These are phyloP conservation scores for Apiospora aurea DNA, from an alignment of 2,329 filamentous ascomycete genomes.

Conservation along the genomic window DNA sequence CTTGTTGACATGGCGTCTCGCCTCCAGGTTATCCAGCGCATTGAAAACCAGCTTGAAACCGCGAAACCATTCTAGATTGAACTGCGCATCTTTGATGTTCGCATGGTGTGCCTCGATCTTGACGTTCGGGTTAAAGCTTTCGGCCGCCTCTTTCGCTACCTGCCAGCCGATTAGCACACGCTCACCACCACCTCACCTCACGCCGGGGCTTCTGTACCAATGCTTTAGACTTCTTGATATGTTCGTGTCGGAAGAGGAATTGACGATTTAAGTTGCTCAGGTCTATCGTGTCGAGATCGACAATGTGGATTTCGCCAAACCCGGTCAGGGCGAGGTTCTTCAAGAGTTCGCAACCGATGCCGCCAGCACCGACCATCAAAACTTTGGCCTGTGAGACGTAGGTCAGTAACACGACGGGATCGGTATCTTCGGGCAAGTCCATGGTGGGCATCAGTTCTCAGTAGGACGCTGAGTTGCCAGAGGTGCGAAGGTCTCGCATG, in stretches of 20 bases:
- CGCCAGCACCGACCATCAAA: constrained; percentile 93
- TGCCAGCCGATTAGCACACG: constrained; percentile 46
- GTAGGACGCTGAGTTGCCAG: neutral
- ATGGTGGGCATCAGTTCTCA: constrained; percentile 26
- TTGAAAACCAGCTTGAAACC: constrained; percentile 91
- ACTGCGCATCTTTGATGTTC: constrained; percentile 90
- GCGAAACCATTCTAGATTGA: constrained; percentile 88
- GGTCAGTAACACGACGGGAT: constrained; percentile 43
- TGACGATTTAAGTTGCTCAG: constrained; percentile 97
- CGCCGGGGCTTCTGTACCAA: constrained; percentile 63
- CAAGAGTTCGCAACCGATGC: constrained; percentile 95
- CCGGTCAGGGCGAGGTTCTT: constrained; percentile 94
- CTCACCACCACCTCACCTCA: constrained; percentile 25
- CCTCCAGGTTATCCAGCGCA: constrained; percentile 93
- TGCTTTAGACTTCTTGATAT: constrained; percentile 97
- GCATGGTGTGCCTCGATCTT: constrained; percentile 89
- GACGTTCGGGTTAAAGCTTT: constrained; percentile 87
- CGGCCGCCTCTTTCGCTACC: constrained; percentile 92
- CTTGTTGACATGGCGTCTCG: constrained; percentile 91
- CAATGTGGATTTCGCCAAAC: constrained; percentile 91
- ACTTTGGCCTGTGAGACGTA: constrained; percentile 72
- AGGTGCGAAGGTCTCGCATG: neutral
- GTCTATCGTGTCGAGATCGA: constrained; percentile 98
- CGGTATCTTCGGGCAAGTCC: constrained; percentile 23
- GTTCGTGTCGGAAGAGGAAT: constrained; percentile 94